Evolutionary conservation across 2,329 filamentous ascomycete species (phyloP).

Genomic region (Pyricularia sp.): DNA sequence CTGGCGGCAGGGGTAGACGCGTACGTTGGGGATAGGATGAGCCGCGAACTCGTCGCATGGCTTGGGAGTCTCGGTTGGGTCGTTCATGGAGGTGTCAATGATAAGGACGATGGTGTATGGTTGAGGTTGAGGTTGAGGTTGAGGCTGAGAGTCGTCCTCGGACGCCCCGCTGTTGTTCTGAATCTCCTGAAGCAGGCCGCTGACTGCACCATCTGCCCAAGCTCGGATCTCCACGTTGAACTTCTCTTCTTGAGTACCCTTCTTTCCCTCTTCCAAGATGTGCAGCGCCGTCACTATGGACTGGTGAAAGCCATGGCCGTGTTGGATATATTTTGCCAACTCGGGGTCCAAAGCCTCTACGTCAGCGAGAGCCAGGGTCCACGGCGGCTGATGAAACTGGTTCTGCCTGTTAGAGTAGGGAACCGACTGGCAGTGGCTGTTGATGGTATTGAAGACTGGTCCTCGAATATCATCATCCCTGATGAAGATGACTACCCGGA

Average conservation of each 20-base stretch:
- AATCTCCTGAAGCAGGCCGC: background rate
- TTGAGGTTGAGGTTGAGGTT: too few species aligned
- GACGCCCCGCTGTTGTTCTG: background rate
- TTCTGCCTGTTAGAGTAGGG: background rate
- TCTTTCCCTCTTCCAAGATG: background rate
- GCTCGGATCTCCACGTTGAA: background rate
- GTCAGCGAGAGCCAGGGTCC: background rate
- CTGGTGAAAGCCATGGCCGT: background rate
- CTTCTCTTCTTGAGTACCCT: background rate
- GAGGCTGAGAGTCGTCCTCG: background rate
- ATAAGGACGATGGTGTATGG: background rate
- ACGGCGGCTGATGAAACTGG: constrained; percentile 3
- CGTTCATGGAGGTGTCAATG: background rate
- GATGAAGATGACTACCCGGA: background rate
- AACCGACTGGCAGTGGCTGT: background rate
- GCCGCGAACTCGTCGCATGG: background rate
- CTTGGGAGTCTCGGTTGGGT: background rate
- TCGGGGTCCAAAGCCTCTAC: background rate
- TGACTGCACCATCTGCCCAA: background rate
- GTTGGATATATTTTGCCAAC: background rate
- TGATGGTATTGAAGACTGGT: too few species aligned
- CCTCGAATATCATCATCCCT: background rate
- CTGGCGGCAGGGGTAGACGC: constrained; percentile 1
- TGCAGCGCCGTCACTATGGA: background rate
- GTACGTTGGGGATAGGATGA: background rate